Conservation (phyloP, 208 protist species). For the Trypanosomatidae sp. region DNA sequence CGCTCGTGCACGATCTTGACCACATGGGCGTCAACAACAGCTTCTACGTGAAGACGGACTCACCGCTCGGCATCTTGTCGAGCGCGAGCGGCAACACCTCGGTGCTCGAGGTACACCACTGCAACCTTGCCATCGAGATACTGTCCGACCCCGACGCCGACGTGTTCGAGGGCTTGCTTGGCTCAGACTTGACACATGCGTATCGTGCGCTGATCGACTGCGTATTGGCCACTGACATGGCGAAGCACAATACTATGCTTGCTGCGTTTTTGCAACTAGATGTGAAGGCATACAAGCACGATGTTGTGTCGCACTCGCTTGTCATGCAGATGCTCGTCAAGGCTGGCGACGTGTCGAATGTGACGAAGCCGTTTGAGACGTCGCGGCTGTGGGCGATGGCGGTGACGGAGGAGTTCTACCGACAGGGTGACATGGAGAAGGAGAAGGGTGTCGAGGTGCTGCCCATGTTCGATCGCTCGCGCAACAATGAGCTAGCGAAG, state of each 20-base stretch:
- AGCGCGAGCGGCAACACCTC: slow-evolving; percentile 70
- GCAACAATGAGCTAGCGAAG: slow-evolving; percentile 74
- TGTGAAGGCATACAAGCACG: slow-evolving; percentile 11
- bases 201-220: slow-evolving; percentile 72
- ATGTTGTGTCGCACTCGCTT: slow-evolving; percentile 11
- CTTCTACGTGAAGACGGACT: slow-evolving; percentile 83
- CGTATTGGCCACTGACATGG: slow-evolving; percentile 82
- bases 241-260: slow-evolving; percentile 25
- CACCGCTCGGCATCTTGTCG: slow-evolving; percentile 69
- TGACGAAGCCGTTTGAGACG: slow-evolving; percentile 77
- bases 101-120: slow-evolving; percentile 83
- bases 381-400: slow-evolving; percentile 70
- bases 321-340: slow-evolving; percentile 75
- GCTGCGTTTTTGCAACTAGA: background rate
- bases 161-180: slow-evolving; percentile 48
- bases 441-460: slow-evolving; percentile 70
- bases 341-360: slow-evolving; percentile 74
- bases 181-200: slow-evolving; percentile 19
- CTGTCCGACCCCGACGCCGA: slow-evolving; percentile 55
- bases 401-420: slow-evolving; percentile 84
- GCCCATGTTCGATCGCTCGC: slow-evolving; percentile 77
- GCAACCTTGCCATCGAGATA: slow-evolving; percentile 79
- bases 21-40: slow-evolving; percentile 88
- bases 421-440: slow-evolving; percentile 82
- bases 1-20: slow-evolving; percentile 74